A percentile compares a stretch with the other conserved stretches of the same genome.
Evolutionary conservation across 2,329 filamentous ascomycete genomes (phyloP).

Genomic region (Fusarium subtropicale): DNA sequence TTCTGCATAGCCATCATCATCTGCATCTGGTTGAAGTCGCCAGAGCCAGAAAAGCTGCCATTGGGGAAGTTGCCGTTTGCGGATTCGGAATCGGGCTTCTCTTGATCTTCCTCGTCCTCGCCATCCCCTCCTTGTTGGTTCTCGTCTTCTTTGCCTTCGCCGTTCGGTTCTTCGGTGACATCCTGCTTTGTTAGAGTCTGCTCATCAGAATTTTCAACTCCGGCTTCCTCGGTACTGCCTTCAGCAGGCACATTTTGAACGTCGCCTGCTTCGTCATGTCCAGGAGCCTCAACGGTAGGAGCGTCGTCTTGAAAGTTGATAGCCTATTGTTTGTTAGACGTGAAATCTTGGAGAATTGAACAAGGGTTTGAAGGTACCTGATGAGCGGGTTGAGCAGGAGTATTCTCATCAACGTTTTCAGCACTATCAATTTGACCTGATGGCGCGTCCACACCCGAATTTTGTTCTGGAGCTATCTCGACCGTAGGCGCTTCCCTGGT

Average conservation of each 20-base stretch:
- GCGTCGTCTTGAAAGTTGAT: conserved; percentile 3
- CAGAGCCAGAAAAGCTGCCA: conserved; percentile 70
- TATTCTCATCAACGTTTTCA: conserved; percentile 14
- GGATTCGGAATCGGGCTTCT: conserved; percentile 52
- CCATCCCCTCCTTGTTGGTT: conserved; percentile 43
- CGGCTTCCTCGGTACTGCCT: conserved; percentile 30
- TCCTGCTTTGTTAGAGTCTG: conserved; percentile 34
- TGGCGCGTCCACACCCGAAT: conserved; percentile 8
- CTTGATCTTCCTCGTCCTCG: conserved; percentile 49
- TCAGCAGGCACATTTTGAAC: conserved; percentile 24
- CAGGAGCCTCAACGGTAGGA: conserved; percentile 5
- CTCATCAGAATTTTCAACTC: conserved; percentile 37
- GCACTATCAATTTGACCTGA: conserved; percentile 16
- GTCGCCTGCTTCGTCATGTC: conserved; percentile 30
- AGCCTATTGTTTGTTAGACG: conserved; percentile 15
- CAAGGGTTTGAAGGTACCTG: conserved; percentile 31
- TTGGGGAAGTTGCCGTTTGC: conserved; percentile 64
- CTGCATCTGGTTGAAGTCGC: conserved; percentile 81
- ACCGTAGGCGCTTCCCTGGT: conserved; percentile 37
- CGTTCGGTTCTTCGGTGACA: conserved; percentile 40
- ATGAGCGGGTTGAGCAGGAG: conserved; percentile 18
- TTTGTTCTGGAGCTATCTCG: conserved; percentile 39
- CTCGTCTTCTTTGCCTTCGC: conserved; percentile 41
- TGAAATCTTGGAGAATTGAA: too few relatives aligned
- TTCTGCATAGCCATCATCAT: conserved; percentile 83